Evolutionary conservation across 768 basidiomycete species (phyloP).

Genomic region (Lentinula raphanica): DNA sequence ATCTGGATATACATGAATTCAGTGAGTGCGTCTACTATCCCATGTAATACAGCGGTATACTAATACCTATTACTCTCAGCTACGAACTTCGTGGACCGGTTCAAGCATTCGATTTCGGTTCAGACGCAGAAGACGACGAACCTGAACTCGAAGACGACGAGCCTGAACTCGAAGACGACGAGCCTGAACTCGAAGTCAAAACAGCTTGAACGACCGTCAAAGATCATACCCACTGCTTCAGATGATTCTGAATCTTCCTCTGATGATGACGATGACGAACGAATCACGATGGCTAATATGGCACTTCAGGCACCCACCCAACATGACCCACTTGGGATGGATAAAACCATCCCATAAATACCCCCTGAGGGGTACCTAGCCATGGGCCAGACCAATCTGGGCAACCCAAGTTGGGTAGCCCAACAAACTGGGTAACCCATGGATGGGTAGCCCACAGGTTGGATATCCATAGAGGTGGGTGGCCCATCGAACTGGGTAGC

Average conservation of each 20-base stretch:
- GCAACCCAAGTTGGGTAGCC: no score
- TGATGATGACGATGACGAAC: slow-evolving; percentile 44
- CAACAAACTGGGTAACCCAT: no score
- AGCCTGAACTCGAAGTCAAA: slow-evolving; percentile 46
- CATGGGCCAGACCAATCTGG: no score
- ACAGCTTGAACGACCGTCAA: slow-evolving; percentile 40
- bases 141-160: slow-evolving; percentile 28
- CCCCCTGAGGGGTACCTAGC: no score
- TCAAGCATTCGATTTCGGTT: slow-evolving; percentile 61
- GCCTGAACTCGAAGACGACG: slow-evolving; percentile 30
- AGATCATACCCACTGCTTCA: slow-evolving; percentile 47
- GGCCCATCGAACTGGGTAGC: no score
- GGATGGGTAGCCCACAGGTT: no score
- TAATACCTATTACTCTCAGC: slow-evolving; percentile 24
- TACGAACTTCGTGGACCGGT: slow-evolving; percentile 47
- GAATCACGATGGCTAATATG: slow-evolving; percentile 74
- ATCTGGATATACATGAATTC: slow-evolving; percentile 36
- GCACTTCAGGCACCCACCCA: no score
- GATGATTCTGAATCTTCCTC: slow-evolving; percentile 45
- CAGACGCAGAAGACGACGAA: slow-evolving; percentile 51
- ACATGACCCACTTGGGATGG: no score
- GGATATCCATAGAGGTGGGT: no score
- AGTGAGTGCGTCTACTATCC: slow-evolving; percentile 17
- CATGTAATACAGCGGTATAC: background rate
- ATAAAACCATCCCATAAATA: no score